These are phyloP conservation scores for Boletus patriciae DNA, from an alignment of 768 basidiomycete species.

Conservation along the genomic window DNA sequence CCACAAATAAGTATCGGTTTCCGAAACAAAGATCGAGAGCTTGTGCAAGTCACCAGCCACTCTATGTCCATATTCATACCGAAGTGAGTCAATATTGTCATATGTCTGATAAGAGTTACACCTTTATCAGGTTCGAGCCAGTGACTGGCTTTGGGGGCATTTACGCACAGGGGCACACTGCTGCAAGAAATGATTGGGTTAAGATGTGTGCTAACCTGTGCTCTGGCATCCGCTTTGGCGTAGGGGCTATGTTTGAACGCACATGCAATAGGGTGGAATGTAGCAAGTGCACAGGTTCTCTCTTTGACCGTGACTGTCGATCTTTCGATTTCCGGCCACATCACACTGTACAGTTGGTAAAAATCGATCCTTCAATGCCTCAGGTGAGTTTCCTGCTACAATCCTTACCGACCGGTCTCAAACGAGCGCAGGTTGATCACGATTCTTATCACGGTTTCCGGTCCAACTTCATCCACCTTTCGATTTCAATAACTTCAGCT, in stretches of 20 bases:
- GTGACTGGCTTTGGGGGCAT: constrained; percentile 4
- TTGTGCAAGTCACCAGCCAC: constrained; percentile 81
- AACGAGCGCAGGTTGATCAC: constrained; percentile 37
- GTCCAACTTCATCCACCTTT: constrained; percentile 92
- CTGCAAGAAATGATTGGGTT: constrained; percentile 38
- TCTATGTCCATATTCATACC: constrained; percentile 83
- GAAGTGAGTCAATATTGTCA: constrained; percentile 52
- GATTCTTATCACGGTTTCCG: constrained; percentile 90
- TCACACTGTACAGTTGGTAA: constrained; percentile 67
- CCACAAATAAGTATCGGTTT: constrained; percentile 70
- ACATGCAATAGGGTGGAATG: constrained; percentile 71
- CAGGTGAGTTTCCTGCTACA: constrained; percentile 44
- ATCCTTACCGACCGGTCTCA: background rate
- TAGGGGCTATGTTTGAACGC: constrained; percentile 80
- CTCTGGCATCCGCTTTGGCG: constrained; percentile 84
- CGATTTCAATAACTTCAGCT: constrained; percentile 78
- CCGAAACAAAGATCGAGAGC: constrained; percentile 68
- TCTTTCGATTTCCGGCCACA: constrained; percentile 81
- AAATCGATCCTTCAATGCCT: constrained; percentile 38
- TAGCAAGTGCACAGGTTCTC: constrained; percentile 51
- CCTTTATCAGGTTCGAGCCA: constrained; percentile 24
- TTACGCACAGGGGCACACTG: constrained; percentile 21
- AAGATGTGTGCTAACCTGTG: constrained; percentile 84
- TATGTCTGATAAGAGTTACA: background rate
- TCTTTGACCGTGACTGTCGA: constrained; percentile 78